Evolutionary conservation across 2,329 filamentous ascomycete species (phyloP).

Genomic region (Fusarium sp.): DNA sequence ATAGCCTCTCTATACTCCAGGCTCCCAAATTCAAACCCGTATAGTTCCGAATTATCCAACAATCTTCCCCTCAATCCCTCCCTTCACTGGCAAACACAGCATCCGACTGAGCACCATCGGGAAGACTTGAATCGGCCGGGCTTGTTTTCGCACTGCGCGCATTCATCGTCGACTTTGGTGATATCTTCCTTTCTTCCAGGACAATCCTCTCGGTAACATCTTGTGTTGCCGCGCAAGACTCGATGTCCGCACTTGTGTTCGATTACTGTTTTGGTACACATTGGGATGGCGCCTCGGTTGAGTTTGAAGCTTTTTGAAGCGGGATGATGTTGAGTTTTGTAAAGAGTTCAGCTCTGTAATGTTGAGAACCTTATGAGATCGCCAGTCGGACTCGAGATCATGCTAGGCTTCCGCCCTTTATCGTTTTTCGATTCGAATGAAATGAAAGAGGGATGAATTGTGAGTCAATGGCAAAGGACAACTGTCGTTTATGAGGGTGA

Average conservation of each 20-base stretch:
- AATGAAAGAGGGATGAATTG: background rate
- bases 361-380: background rate
- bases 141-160: conserved; percentile 50
- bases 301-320: background rate
- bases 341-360: background rate
- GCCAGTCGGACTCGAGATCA: background rate
- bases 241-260: conserved; percentile 53
- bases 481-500: background rate
- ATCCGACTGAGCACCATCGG: conserved; percentile 53
- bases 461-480: conserved; percentile 1
- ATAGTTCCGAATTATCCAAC: conserved; percentile 7
- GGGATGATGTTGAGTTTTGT: background rate
- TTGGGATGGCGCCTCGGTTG: conserved; percentile 21
- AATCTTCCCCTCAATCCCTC: background rate
- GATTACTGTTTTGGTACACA: conserved; percentile 50
- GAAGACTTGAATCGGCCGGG: conserved; percentile 46
- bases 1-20: conserved; percentile 10
- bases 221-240: conserved; percentile 50
- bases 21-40: conserved; percentile 17
- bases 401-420: background rate
- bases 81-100: conserved; percentile 45
- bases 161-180: conserved; percentile 47
- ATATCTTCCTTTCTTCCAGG: conserved; percentile 47
- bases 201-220: conserved; percentile 50
- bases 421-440: background rate